A percentile compares a stretch with the other conserved stretches of the same genome.
Evolutionary conservation across 768 basidiomycete species (phyloP).

Genomic region (Trametes punicea): DNA sequence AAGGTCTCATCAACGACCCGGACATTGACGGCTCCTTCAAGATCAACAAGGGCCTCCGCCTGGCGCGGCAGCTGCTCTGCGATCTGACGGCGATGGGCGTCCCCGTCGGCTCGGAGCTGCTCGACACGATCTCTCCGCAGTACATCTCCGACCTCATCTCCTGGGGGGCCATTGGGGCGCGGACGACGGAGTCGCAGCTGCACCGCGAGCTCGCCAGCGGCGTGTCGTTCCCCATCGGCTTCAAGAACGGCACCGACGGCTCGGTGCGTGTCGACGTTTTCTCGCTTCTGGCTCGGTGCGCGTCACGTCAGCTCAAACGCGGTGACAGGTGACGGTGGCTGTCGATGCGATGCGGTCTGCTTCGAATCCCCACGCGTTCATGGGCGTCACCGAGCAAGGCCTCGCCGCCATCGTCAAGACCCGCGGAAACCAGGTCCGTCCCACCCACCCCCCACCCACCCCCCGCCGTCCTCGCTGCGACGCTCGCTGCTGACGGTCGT

Average conservation of each 20-base stretch:
- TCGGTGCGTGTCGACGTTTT: constrained; percentile 39
- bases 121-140: constrained; percentile 83
- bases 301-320: background rate
- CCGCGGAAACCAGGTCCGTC: constrained; percentile 37
- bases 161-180: constrained; percentile 96
- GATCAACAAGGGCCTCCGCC: constrained; percentile 95
- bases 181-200: constrained; percentile 96
- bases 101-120: constrained; percentile 91
- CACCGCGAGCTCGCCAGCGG: constrained; percentile 96
- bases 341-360: constrained; percentile 96
- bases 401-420: constrained; percentile 97
- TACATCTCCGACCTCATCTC: constrained; percentile 80
- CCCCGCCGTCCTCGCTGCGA: background rate
- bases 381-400: constrained; percentile 86
- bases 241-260: constrained; percentile 99
- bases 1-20: constrained; percentile 93
- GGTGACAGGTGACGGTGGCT: constrained; percentile 66
- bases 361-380: constrained; percentile 92
- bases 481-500: background rate
- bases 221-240: constrained; percentile 96
- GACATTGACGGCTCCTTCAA: constrained; percentile 93
- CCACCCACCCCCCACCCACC: background rate
- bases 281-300: background rate
- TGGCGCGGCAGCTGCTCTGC: constrained; percentile 84
- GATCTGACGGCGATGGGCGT: constrained; percentile 88